Evolutionary conservation across 2,329 filamentous ascomycete genomes (phyloP), one percentile per base, ranked within the genome.

Genomic region (Apiospora aurea): DNA sequence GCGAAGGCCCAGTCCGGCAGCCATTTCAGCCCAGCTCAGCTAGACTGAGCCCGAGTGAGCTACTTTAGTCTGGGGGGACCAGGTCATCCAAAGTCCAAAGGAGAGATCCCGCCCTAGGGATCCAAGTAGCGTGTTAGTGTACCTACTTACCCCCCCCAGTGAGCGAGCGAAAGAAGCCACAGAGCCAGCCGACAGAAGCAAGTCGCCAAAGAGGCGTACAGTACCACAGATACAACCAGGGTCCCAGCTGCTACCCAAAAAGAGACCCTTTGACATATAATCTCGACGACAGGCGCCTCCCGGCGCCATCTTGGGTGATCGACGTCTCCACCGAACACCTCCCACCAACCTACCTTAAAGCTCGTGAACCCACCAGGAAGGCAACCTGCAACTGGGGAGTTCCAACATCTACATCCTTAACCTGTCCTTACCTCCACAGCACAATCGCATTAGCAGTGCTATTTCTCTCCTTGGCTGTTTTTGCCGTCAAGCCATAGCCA

Each of bases 261-360:
- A 75, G 74, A 77, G 73, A 75, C 73, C 75, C 74, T 74, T 74
- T 72, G 75, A 76, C 77, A 78, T 80, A 80, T 78, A 77, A 77
- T 75, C 78, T 64, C 57, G 57, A 64, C 76, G 73, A 78, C 75
- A 77, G 77, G 75, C 79, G 79, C 79, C 78, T 80, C 79, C 78
- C 79, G 79, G 75, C 76, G 74, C 74, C 76, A 73, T 71, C 73
- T 74, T 73, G 73, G 70, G 73, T 75, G 79, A 80, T 80, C 79
- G 76, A 79, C 79, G 77, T 79, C 78, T 75, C 79, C 79, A 79
- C 79, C 74, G 69, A 74, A 75, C 75, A 73, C 74, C 70, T 69
- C 44, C 67, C 44, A 49, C 57, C 57, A 64, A 64, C 57, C n/a
- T 75, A 75, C 76, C 76, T 76, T 73, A 75, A 78, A 75, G 73